Evolutionary conservation across 2,329 filamentous ascomycete species (phyloP).

Genomic region (Pseudocercospora crystallina): DNA sequence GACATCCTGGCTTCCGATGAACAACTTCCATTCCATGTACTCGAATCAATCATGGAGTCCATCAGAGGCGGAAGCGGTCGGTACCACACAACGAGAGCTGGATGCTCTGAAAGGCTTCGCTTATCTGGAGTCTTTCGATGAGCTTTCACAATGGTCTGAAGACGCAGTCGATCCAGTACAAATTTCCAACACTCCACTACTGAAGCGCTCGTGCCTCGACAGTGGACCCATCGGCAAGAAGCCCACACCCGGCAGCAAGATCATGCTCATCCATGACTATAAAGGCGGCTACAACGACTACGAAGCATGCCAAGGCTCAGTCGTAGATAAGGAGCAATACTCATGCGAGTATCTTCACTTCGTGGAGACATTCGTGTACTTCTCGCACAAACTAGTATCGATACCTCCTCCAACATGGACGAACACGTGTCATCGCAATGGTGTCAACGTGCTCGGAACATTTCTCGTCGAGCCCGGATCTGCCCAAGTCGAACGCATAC

Average conservation of each 20-base stretch:
- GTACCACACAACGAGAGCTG: not conserved
- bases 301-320: slow-evolving; percentile 37
- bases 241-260: slow-evolving; percentile 13
- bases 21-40: too few species aligned
- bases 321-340: slow-evolving; percentile 37
- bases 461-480: slow-evolving; percentile 45
- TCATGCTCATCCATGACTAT: slow-evolving; percentile 42
- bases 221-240: not conserved
- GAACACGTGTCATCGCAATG: slow-evolving; percentile 49
- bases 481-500: slow-evolving; percentile 33
- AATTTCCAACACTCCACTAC: slow-evolving; percentile 40
- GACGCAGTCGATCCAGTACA: slow-evolving; percentile 37
- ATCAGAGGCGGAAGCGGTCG: too few species aligned
- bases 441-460: slow-evolving; percentile 45
- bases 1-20: too few species aligned
- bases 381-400: slow-evolving; percentile 49
- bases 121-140: slow-evolving; percentile 44
- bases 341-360: slow-evolving; percentile 46
- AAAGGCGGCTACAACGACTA: slow-evolving; percentile 48
- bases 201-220: slow-evolving; percentile 22
- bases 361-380: slow-evolving; percentile 48
- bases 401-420: slow-evolving; percentile 48
- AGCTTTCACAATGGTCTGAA: slow-evolving; percentile 38
- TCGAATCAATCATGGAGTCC: too few species aligned
- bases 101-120: slow-evolving; percentile 34